Evolutionary conservation across 2,329 filamentous ascomycete species (phyloP).

Genomic region (Tolypocladium guangdongense): DNA sequence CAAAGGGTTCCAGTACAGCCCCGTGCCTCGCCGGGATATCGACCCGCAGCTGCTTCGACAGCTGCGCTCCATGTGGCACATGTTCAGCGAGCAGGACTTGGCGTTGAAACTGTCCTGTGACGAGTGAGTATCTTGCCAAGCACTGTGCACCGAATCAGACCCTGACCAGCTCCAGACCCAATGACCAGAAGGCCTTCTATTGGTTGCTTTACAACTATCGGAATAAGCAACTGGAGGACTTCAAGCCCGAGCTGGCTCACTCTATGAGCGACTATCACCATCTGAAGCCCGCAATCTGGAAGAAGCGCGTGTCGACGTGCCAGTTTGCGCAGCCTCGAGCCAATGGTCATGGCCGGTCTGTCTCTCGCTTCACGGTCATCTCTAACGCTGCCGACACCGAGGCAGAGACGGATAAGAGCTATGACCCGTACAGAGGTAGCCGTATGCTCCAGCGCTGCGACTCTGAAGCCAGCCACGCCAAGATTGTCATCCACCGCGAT

Average conservation of each 20-base stretch:
- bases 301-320: slow-evolving; percentile 50
- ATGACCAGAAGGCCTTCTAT: slow-evolving; percentile 92
- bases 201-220: slow-evolving; percentile 72
- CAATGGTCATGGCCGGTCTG: slow-evolving; percentile 39
- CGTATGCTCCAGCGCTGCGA: slow-evolving; percentile 29
- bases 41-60: slow-evolving; percentile 76
- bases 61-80: slow-evolving; percentile 85
- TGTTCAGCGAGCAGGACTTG: slow-evolving; percentile 62
- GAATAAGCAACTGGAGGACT: slow-evolving; percentile 79
- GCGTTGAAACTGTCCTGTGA: slow-evolving; percentile 54
- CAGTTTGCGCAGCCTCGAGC: slow-evolving; percentile 40
- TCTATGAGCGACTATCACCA: slow-evolving; percentile 90
- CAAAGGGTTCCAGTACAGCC: slow-evolving; percentile 50
- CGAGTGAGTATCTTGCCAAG: slow-evolving; percentile 37
- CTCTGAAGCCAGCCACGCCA: slow-evolving; percentile 48
- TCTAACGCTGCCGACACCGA: slow-evolving; percentile 47
- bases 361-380: slow-evolving; percentile 55
- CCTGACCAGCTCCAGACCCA: slow-evolving; percentile 43
- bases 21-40: slow-evolving; percentile 53
- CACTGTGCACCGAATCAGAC: not conserved
- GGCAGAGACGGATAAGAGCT: slow-evolving; percentile 48
- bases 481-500: slow-evolving; percentile 56
- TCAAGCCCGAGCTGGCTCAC: slow-evolving; percentile 67
- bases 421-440: slow-evolving; percentile 75
- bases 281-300: slow-evolving; percentile 46